phyloP scores from a whole-genome alignment of 129 eudicot species.

The Lonicera japonica region DNA sequence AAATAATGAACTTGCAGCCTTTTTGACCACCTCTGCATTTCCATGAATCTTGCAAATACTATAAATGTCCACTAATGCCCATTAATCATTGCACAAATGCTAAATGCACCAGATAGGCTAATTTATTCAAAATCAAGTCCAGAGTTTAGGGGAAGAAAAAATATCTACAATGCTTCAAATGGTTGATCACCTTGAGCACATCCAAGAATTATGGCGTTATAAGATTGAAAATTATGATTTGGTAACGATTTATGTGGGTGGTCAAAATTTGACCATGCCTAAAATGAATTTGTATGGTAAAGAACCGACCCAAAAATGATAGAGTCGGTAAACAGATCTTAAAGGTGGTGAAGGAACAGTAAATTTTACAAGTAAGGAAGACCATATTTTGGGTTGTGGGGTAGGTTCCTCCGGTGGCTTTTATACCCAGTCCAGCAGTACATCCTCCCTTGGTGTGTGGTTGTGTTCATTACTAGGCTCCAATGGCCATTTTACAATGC shows the following conservation, averaged over 20 bases:
- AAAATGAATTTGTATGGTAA: too few species aligned
- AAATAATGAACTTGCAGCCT: constrained; percentile 58
- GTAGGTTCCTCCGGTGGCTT: too few species aligned
- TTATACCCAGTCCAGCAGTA: too few species aligned
- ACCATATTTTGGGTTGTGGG: too few species aligned
- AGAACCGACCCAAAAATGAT: too few species aligned
- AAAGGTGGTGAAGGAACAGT: too few species aligned
- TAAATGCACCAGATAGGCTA: constrained; percentile 70
- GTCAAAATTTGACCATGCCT: too few species aligned
- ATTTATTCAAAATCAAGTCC: constrained; percentile 66
- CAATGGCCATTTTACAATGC: too few species aligned
- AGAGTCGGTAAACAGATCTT: too few species aligned
- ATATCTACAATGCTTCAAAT: constrained; percentile 49
- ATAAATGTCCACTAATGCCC: constrained; percentile 39
- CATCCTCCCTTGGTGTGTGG: too few species aligned
- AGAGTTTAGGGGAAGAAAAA: constrained; percentile 36
- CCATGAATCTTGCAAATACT: constrained; percentile 74
- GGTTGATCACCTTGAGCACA: constrained; percentile 51
- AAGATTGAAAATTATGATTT: constrained; percentile 51
- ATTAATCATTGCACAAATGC: constrained; percentile 65
- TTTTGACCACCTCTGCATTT: constrained; percentile 78
- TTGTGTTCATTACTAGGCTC: too few species aligned
- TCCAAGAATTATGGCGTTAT: constrained; percentile 70
- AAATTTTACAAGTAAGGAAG: too few species aligned
- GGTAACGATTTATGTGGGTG: constrained; percentile 40